Percentiles rank a stretch among this genome's conserved stretches.
Evolutionary conservation across 1,284 basidiomycete species (phyloP).

Genomic region (Rhodotorula sp.): DNA sequence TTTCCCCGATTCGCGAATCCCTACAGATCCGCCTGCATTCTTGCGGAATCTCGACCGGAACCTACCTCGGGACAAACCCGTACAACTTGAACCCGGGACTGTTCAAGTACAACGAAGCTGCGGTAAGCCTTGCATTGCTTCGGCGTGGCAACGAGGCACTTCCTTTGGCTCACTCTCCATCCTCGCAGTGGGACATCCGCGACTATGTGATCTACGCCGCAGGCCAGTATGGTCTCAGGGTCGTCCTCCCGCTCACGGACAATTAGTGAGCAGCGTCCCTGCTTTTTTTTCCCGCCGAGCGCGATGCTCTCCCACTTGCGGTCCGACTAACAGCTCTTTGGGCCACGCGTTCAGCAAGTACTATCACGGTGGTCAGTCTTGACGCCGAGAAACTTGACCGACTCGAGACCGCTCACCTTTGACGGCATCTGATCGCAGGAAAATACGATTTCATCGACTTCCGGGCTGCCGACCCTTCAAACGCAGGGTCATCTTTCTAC

Average conservation of each 20-base stretch:
- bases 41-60: constrained; percentile 27
- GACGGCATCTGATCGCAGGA: constrained; percentile 9
- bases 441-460: constrained; percentile 30
- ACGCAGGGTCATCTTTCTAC: constrained; percentile 18
- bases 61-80: not conserved
- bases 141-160: not conserved
- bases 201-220: constrained; percentile 34
- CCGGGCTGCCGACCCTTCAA: not conserved
- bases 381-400: not conserved
- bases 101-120: not conserved
- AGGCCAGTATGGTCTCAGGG: constrained; percentile 29
- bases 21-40: constrained; percentile 16
- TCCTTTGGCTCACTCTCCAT: no score
- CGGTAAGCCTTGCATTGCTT: not conserved
- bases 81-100: constrained; percentile 13
- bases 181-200: constrained; percentile 5
- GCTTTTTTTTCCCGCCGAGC: not conserved
- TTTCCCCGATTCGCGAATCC: no score
- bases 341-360: not conserved
- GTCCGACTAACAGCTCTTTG: not conserved
- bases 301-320: not conserved
- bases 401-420: no score
- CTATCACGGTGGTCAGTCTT: not conserved
- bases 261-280: constrained; percentile 12
- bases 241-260: constrained; percentile 29